A percentile compares a stretch with the other conserved stretches of the same genome.
Evolutionary conservation across 169 alveolate genomes (phyloP).

Genomic region (Plasmodium cynomolgi): DNA sequence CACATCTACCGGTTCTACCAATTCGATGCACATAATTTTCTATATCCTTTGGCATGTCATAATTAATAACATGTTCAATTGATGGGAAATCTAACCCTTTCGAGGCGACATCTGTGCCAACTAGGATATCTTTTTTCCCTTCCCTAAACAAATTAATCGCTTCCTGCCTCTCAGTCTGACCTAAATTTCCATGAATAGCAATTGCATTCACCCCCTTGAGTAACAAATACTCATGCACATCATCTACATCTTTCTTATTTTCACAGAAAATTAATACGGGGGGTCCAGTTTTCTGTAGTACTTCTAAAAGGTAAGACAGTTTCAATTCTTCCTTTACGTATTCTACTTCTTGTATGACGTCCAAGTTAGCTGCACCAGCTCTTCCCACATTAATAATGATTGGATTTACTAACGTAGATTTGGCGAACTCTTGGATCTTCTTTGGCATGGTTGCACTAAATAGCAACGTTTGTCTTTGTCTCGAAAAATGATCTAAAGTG

Average conservation of each 20-base stretch:
- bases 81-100: constrained; percentile 98
- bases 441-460: constrained; percentile 98
- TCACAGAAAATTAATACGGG: constrained; percentile 96
- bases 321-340: constrained; percentile 94
- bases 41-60: constrained; percentile 98
- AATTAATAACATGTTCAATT: constrained; percentile 97
- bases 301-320: constrained; percentile 88
- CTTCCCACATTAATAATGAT: constrained; percentile 95
- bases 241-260: constrained; percentile 95
- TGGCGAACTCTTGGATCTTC: constrained; percentile 96
- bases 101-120: constrained; percentile 97
- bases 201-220: constrained; percentile 91
- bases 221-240: constrained; percentile 93
- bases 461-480: constrained; percentile 94
- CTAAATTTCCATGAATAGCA: constrained; percentile 94
- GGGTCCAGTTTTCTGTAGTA: constrained; percentile 96
- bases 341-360: constrained; percentile 94
- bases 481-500: constrained; percentile 91
- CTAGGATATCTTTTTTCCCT: constrained; percentile 88
- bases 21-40: constrained; percentile 98
- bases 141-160: constrained; percentile 87
- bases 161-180: constrained; percentile 90
- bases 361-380: constrained; percentile 94
- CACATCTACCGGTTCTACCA: constrained; percentile 99
- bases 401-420: constrained; percentile 92